Evolutionary conservation across 2,329 filamentous ascomycete genomes (phyloP).

Genomic region (Exophiala mesophila): DNA sequence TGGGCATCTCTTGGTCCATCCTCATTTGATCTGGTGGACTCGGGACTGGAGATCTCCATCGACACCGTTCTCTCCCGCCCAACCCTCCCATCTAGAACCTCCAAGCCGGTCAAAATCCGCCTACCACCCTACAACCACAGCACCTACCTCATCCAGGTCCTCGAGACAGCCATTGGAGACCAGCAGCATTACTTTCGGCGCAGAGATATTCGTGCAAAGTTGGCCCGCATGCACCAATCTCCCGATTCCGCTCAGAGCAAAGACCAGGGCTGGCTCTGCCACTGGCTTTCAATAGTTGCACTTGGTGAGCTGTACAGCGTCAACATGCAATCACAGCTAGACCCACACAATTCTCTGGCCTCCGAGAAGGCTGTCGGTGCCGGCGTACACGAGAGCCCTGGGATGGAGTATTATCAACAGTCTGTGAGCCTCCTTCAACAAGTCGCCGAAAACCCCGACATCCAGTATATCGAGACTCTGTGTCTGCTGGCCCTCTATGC

Average conservation of each 20-base stretch:
- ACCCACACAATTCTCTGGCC: slow-evolving; percentile 1
- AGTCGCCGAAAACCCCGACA: slow-evolving; percentile 16
- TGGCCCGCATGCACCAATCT: slow-evolving; percentile 14
- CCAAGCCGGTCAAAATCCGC: slow-evolving; percentile 13
- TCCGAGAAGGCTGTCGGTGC: not conserved
- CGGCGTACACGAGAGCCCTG: slow-evolving; percentile 5
- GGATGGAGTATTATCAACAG: slow-evolving; percentile 15
- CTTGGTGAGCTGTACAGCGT: slow-evolving; percentile 14
- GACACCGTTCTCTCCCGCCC: slow-evolving; percentile 12
- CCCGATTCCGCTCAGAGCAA: slow-evolving; percentile 15
- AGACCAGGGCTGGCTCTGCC: slow-evolving; percentile 19
- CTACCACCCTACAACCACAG: slow-evolving; percentile 18
- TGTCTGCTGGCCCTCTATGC: slow-evolving; percentile 16
- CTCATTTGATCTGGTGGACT: slow-evolving; percentile 6
- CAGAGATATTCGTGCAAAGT: slow-evolving; percentile 10
- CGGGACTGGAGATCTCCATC: slow-evolving; percentile 15
- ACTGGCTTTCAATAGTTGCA: slow-evolving; percentile 16
- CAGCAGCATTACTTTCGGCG: slow-evolving; percentile 16
- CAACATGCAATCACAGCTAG: slow-evolving; percentile 5
- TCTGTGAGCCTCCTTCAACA: slow-evolving; percentile 17
- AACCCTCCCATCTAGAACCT: not conserved
- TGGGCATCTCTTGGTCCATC: slow-evolving; percentile 12
- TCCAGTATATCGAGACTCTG: slow-evolving; percentile 16
- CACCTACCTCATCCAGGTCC: slow-evolving; percentile 12
- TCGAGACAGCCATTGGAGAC: slow-evolving; percentile 13